Evolutionary conservation across 352 stramenopile species (phyloP).

Genomic region (Pilasporangium apinafurcum): DNA sequence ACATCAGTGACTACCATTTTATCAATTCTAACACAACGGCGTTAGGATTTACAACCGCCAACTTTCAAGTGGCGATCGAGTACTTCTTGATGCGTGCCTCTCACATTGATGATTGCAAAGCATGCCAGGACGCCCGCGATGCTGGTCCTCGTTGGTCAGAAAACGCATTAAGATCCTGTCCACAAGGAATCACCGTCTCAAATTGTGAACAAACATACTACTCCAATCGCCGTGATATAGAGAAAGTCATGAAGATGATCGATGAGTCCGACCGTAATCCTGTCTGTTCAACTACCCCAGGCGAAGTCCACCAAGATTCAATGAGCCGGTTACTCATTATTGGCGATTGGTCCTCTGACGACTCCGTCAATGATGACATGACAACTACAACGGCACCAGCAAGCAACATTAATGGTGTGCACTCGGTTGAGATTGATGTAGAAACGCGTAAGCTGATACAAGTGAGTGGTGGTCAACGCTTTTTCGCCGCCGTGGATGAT

Average conservation of each 20-base stretch:
- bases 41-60: constrained; percentile 72
- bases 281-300: not conserved
- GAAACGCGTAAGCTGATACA: constrained; percentile 16
- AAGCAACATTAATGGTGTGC: not conserved
- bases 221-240: not conserved
- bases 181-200: constrained; percentile 1
- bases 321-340: constrained; percentile 26
- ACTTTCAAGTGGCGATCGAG: constrained; percentile 74
- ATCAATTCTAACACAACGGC: constrained; percentile 81
- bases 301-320: not conserved
- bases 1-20: constrained; percentile 77
- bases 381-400: not conserved
- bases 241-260: not conserved
- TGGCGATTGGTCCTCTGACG: constrained; percentile 37
- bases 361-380: constrained; percentile 5
- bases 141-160: too few relatives aligned
- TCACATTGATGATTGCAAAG: constrained; percentile 11
- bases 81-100: constrained; percentile 57
- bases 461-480: constrained; percentile 41
- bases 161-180: not conserved
- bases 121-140: too few relatives aligned
- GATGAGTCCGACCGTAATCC: too few relatives aligned
- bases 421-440: constrained; percentile 3
- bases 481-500: constrained; percentile 45
- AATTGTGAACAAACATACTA: constrained; percentile 1